Conservation (phyloP, 805 yeast species). For the Metschnikowia colocasiae region DNA sequence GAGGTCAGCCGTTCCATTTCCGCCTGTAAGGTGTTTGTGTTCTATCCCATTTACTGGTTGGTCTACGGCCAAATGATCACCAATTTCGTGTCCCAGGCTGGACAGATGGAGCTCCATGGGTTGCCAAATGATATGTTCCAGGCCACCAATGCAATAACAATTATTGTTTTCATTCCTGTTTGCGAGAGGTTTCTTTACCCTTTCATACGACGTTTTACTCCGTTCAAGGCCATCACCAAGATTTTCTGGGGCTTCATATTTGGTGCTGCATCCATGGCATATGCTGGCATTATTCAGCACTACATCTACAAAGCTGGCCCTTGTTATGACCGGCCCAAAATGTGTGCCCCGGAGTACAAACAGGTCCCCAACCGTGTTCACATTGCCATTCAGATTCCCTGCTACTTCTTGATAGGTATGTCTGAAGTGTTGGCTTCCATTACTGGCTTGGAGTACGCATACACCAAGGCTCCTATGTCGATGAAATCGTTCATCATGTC, state of each 20-base stretch:
- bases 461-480: slow-evolving; percentile 17
- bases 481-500: slow-evolving; percentile 19
- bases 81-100: slow-evolving; percentile 17
- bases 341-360: slow-evolving; percentile 11
- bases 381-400: slow-evolving; percentile 12
- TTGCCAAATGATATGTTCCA: slow-evolving; percentile 17
- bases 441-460: slow-evolving; percentile 19
- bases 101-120: slow-evolving; percentile 17
- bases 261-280: slow-evolving; percentile 12
- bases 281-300: slow-evolving; percentile 15
- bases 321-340: slow-evolving; percentile 11
- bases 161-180: slow-evolving; percentile 14
- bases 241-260: slow-evolving; percentile 16
- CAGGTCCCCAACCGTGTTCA: slow-evolving; percentile 11
- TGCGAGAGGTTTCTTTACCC: slow-evolving; percentile 14
- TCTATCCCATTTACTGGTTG: slow-evolving; percentile 16
- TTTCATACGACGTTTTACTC: slow-evolving; percentile 14
- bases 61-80: slow-evolving; percentile 18
- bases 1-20: slow-evolving; percentile 13
- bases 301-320: slow-evolving; percentile 15
- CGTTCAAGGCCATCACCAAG: slow-evolving; percentile 17
- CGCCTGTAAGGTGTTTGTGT: slow-evolving; percentile 17
- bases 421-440: slow-evolving; percentile 15
- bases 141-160: slow-evolving; percentile 12
- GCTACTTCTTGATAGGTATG: slow-evolving; percentile 11